Evolutionary conservation across 768 basidiomycete genomes (phyloP), one percentile per base, ranked within the genome.

Genomic region (Boletus vermiculosoides): DNA sequence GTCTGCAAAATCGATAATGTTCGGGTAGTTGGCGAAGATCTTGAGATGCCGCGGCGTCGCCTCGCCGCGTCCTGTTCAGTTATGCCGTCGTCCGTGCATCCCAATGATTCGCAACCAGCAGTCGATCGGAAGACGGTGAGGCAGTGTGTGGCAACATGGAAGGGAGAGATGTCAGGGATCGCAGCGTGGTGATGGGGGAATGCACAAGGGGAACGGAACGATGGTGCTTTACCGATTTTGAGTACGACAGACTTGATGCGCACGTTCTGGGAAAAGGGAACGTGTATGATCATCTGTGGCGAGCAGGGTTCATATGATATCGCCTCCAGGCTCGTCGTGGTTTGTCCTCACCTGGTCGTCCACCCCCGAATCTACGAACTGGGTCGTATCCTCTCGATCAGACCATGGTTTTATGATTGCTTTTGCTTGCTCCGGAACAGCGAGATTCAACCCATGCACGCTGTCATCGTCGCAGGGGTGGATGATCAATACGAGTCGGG

Each of bases 371-470:
- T 93, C 87, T 15, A 83, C 85, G 58, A 75, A 92, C 60, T 76
- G 78, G 4, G 72, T 72, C 12, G 81, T 85, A 49, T 87, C 83
- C 23, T 93, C 88, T 45, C 91, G 76, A 62, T 88, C 78, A 54
- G 86, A 80, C 92, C 92, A 94, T 3, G 87, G 83, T 71, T 94
- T 94, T 58, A 94, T 87, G 37, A 92, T 71, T 15, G 75, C 81
- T 60, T 83, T 85, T 1, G 91, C 92, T 62, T 87, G 80, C 68
- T 93, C 92, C 25, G 91, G 91, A n/a, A 90, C 79, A 6, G 81
- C 80, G 52, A 93, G 73, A 66, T 92, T 92, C 64, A 93, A 74
- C 40, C 92, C 92, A 67, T 93, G 79, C 50, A 93, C 88, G 66
- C 89, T 92, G 52, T 55, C 44, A 18, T 44, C 37, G 52, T 45